phyloP scores from a whole-genome alignment of 805 yeast species.

The Sugiyamaella valdiviana region DNA sequence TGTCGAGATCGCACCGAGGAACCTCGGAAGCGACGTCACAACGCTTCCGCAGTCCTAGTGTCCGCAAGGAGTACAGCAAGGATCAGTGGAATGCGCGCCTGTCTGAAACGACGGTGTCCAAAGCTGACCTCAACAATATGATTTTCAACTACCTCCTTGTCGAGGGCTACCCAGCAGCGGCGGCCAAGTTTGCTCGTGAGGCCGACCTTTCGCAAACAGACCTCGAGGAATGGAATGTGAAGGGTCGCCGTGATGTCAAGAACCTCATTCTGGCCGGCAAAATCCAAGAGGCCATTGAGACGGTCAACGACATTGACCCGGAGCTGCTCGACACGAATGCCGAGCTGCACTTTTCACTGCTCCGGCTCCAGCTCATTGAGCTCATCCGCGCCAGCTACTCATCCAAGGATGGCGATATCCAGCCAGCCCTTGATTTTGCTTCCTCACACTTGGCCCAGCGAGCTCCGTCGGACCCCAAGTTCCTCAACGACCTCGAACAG shows the following conservation, averaged over 20 bases:
- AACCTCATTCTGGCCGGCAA: conserved; percentile 51
- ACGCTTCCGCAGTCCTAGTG: neutral
- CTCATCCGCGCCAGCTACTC: conserved; percentile 56
- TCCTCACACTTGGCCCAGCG: conserved; percentile 46
- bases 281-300: conserved; percentile 51
- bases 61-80: conserved; percentile 14
- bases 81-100: conserved; percentile 28
- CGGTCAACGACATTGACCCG: conserved; percentile 56
- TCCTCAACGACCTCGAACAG: conserved; percentile 67
- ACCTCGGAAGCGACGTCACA: neutral
- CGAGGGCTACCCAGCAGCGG: conserved; percentile 72
- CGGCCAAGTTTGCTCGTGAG: conserved; percentile 55
- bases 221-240: conserved; percentile 29
- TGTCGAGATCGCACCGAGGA: neutral
- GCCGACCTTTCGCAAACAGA: conserved; percentile 21
- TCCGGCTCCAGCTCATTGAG: conserved; percentile 71
- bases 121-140: conserved; percentile 40
- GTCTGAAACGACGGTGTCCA: conserved; percentile 21
- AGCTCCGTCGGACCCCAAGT: conserved; percentile 46
- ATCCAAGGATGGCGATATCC: conserved; percentile 22
- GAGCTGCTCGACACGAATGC: conserved; percentile 57
- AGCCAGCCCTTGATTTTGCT: conserved; percentile 32
- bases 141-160: conserved; percentile 68
- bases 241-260: conserved; percentile 49
- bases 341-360: conserved; percentile 61